Conservation (phyloP, 345 rosid genomes). For the Citrus glauca region DNA sequence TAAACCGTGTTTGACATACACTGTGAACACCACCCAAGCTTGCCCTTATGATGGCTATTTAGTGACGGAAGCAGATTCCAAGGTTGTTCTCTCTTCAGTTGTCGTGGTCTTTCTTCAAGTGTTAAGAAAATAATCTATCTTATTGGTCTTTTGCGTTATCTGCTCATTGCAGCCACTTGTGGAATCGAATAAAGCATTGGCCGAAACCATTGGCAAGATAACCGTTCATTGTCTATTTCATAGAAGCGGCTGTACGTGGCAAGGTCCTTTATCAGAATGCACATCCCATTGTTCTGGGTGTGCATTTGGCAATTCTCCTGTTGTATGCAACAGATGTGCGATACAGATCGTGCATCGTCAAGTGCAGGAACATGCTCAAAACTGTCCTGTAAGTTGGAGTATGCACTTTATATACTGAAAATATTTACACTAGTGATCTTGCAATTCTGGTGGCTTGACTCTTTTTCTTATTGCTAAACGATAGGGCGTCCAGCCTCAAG, state of each 20-base stretch:
- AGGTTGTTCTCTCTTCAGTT: slow-evolving; percentile 44
- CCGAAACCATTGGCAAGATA: slow-evolving; percentile 62
- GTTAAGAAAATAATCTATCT: background rate
- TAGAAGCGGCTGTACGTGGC: slow-evolving; percentile 88
- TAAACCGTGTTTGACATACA: slow-evolving; percentile 62
- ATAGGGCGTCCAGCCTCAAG: slow-evolving; percentile 63
- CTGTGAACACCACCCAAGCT: slow-evolving; percentile 59
- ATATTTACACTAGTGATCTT: background rate
- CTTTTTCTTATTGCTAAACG: background rate
- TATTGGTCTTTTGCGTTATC: slow-evolving; percentile 8
- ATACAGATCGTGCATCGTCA: slow-evolving; percentile 59
- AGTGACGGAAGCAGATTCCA: slow-evolving; percentile 79
- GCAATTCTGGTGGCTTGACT: slow-evolving; percentile 8
- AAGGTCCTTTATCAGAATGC: slow-evolving; percentile 63
- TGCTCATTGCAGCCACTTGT: slow-evolving; percentile 52
- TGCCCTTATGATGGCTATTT: slow-evolving; percentile 83
- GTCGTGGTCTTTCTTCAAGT: background rate
- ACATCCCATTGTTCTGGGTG: slow-evolving; percentile 69
- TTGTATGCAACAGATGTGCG: slow-evolving; percentile 65
- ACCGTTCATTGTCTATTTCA: slow-evolving; percentile 61
- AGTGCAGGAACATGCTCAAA: slow-evolving; percentile 73
- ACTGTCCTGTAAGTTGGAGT: slow-evolving; percentile 63
- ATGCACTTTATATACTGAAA: background rate
- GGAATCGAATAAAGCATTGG: slow-evolving; percentile 59
- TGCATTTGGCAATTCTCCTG: slow-evolving; percentile 67